Evolutionary conservation across 768 basidiomycete species (phyloP).

Genomic region (Phylloporus sp.): DNA sequence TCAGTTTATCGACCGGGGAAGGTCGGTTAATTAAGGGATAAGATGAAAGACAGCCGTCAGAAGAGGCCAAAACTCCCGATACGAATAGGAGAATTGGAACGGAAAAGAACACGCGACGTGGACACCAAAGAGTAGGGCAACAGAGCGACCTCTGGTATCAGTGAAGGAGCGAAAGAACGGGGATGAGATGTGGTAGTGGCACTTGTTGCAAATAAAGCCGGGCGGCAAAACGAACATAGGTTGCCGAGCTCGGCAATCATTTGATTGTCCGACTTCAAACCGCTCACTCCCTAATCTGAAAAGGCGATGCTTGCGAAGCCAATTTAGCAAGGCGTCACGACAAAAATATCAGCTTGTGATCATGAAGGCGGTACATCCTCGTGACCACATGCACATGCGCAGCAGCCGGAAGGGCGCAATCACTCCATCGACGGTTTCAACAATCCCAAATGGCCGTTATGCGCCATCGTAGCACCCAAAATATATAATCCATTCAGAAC

Average conservation of each 20-base stretch:
- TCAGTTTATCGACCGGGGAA: slow-evolving; percentile 39
- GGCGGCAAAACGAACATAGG: slow-evolving; percentile 33
- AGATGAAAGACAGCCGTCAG: slow-evolving; percentile 17
- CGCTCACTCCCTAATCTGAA: slow-evolving; percentile 27
- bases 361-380: slow-evolving; percentile 17
- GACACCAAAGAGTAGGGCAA: slow-evolving; percentile 8
- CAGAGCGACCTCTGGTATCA: slow-evolving; percentile 24
- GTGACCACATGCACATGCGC: slow-evolving; percentile 20
- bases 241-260: slow-evolving; percentile 37
- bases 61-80: background rate
- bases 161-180: slow-evolving; percentile 27
- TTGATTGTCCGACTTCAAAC: slow-evolving; percentile 33
- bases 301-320: slow-evolving; percentile 24
- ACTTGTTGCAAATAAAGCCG: slow-evolving; percentile 39
- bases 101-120: slow-evolving; percentile 5
- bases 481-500: background rate
- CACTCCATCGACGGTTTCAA: slow-evolving; percentile 8
- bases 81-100: background rate
- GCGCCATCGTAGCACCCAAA: background rate
- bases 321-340: slow-evolving; percentile 16
- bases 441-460: slow-evolving; percentile 3
- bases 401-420: slow-evolving; percentile 20
- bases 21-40: slow-evolving; percentile 37
- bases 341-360: slow-evolving; percentile 17
- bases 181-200: slow-evolving; percentile 31